Evolutionary conservation across 306 rosid species (phyloP), one percentile per base, ranked within the genome.

Genomic region (Cicer judaicum): DNA sequence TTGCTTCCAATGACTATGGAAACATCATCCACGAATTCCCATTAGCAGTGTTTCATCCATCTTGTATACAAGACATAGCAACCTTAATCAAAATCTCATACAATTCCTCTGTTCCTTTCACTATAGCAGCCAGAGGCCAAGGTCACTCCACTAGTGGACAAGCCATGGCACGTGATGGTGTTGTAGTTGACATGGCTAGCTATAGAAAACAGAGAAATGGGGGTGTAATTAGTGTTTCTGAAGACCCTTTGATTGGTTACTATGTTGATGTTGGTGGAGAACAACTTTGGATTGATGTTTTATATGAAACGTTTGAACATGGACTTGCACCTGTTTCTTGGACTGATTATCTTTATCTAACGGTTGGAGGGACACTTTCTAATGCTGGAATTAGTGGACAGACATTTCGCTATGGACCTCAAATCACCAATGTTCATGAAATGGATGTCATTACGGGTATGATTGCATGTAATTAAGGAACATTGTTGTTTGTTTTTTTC

Each of bases 331-430:
- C 91, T 12, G 78, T 80, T 16, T 82, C 96, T 0, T 90, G 91
- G 91, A 90, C 96, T 1, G 96, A 90, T 82, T 90, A 90, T 63
- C 29, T 90, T 60, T 82, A 85, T 79, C 14, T 90, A 41, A 87
- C 93, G 11, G 85, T 90, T 9, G 96, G 93, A 7, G 96, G 96
- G 4, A 90, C 96, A 0, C 91, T 90, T 7, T 90, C 96, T 10
- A 90, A 90, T 42, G 91, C 86, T 15, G 96, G 96, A 52, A 87
- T 90, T 43, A 61, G 96, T 21, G 96, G 96, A 14, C 87, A 82
- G 39, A 66, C 85, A 0, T 90, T 90, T 74, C 93, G 96, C 13
- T 80, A 84, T 61, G 96, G 96, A 12, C 96, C 96, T 78, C 96
- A 90, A 74, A 90, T 90, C 76, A 78, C 40, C 81, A 90, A 90